Conservation (phyloP, 2,329 filamentous ascomycete species). For the Nothophaeocryptopus gaeumannii region DNA sequence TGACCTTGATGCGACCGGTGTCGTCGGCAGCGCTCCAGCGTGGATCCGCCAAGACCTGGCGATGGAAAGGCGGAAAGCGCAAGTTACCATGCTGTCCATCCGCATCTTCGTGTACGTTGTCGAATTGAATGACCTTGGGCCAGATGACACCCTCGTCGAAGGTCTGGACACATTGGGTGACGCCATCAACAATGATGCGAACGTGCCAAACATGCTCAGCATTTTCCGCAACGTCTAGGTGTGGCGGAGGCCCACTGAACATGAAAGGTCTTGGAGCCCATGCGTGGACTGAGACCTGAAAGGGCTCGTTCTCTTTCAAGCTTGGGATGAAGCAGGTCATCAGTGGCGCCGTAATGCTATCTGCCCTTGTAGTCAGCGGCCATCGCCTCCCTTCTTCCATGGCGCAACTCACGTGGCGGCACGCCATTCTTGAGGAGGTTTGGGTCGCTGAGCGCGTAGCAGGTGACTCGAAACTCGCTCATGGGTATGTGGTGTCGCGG, state of each 20-base stretch:
- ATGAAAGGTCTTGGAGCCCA: slow-evolving; percentile 58
- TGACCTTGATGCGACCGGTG: slow-evolving; percentile 70
- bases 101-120: slow-evolving; percentile 1
- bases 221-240: background rate
- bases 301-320: slow-evolving; percentile 56
- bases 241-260: slow-evolving; percentile 1
- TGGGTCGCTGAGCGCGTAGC: slow-evolving; percentile 57
- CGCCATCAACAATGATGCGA: slow-evolving; percentile 67
- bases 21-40: slow-evolving; percentile 71
- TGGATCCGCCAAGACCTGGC: slow-evolving; percentile 64
- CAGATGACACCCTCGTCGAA: slow-evolving; percentile 53
- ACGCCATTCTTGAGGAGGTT: slow-evolving; percentile 4
- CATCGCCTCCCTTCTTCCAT: background rate
- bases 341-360: slow-evolving; percentile 18
- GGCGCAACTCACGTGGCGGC: background rate
- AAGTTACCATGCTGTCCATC: slow-evolving; percentile 48
- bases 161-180: slow-evolving; percentile 49
- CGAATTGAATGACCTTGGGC: slow-evolving; percentile 41
- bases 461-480: slow-evolving; percentile 78
- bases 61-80: slow-evolving; percentile 69
- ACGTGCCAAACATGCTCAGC: slow-evolving; percentile 43
- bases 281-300: slow-evolving; percentile 71
- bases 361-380: background rate
- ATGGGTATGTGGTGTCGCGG: slow-evolving; percentile 62
- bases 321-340: slow-evolving; percentile 70